Evolutionary conservation across 2,329 filamentous ascomycete species (phyloP).

Genomic region (Onygenales sp.): DNA sequence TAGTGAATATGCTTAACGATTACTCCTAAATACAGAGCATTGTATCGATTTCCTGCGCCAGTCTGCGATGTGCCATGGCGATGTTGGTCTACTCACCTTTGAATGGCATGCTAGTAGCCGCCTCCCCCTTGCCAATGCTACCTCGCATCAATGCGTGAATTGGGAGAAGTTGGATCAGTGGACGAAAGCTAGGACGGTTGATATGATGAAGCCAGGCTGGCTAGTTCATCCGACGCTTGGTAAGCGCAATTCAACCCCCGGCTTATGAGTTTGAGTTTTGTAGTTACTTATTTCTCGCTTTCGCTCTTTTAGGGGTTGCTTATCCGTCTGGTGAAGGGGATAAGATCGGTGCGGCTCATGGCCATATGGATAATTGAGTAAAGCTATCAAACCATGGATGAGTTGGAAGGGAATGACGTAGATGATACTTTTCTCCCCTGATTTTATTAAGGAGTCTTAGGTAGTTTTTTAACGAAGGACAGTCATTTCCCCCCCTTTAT

Average conservation of each 20-base stretch:
- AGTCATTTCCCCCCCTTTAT: too few species aligned
- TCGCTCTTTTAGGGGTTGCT: background rate
- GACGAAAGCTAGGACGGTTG: background rate
- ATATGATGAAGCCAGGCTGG: constrained; percentile 2
- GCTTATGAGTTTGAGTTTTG: background rate
- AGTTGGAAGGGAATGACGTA: too few species aligned
- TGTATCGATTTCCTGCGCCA: constrained; percentile 8
- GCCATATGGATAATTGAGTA: background rate
- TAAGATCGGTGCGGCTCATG: background rate
- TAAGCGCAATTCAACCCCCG: background rate
- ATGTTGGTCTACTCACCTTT: constrained; percentile 2
- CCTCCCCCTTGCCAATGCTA: background rate
- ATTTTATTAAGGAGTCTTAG: too few species aligned
- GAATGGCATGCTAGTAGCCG: background rate
- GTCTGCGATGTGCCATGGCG: constrained; percentile 6
- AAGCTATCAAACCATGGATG: too few species aligned
- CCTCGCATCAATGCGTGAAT: constrained; percentile 1
- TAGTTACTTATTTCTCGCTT: too few species aligned
- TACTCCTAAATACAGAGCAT: background rate
- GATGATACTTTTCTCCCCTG: too few species aligned
- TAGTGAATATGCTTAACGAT: background rate
- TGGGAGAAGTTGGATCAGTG: background rate
- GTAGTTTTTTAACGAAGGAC: too few species aligned
- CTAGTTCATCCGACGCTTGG: background rate
- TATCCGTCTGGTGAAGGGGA: background rate